Evolutionary conservation across 345 rosid species (phyloP).

Genomic region (Rubroshorea leprosula): DNA sequence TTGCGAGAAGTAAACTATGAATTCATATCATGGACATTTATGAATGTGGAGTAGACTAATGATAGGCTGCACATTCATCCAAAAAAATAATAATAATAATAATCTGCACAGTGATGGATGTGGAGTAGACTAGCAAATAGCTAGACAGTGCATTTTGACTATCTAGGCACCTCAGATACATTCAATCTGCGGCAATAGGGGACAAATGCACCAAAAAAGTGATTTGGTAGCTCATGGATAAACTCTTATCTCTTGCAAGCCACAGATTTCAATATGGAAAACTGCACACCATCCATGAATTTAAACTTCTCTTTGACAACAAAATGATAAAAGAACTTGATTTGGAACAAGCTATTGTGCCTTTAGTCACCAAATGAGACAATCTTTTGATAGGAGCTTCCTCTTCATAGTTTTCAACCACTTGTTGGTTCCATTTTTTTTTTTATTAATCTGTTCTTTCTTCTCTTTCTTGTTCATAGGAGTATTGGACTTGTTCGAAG

Average conservation of each 20-base stretch:
- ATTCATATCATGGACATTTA: background rate
- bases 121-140: background rate
- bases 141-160: background rate
- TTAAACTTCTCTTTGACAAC: background rate
- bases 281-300: no score
- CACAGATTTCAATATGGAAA: background rate
- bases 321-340: background rate
- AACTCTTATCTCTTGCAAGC: background rate
- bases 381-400: no score
- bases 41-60: no score
- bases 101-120: no score
- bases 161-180: background rate
- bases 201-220: background rate
- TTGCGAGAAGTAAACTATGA: background rate
- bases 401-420: no score
- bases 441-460: no score
- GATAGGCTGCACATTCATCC: no score
- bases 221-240: background rate
- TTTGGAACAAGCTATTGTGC: background rate
- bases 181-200: background rate
- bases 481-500: slow-evolving; percentile 86
- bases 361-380: no score
- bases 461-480: no score
- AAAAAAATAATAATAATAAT: no score
- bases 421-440: no score